Base-by-base conservation (phyloP, 2,329 filamentous ascomycete genomes). In the Hymenoscyphus fraxineus region DNA sequence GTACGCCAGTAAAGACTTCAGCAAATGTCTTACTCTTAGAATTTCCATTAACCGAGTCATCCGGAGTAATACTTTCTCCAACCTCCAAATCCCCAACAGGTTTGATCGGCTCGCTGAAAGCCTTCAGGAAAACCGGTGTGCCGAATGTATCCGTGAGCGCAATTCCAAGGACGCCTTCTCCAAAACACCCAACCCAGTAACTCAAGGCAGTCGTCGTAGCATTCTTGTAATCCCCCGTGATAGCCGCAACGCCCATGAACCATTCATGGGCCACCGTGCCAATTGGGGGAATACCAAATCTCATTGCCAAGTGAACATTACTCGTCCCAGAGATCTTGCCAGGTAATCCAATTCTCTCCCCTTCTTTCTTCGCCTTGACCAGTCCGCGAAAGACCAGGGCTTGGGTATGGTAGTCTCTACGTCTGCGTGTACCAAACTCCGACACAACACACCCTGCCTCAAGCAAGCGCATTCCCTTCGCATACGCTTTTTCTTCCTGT, bases 181-280 rank as follows among this genome's bases (percentile, higher is more conserved):
- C 95, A 75, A 97, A 99, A 66, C 91, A 96, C 61, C 88, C 88
- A 40, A 96, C 85, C 95, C 95, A 99, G 76, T 96, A 92, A 64
- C 87, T 83, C 70, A 99, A 80, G 0, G 92, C 93, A 68, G 89
- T 84, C 76, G 96, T 92, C 44, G 93, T 96, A 2, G 95, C 93
- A 67, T 85, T 82, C 70, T 87, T 84, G 75, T 99, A 99, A 77
- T 97, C 86, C 67, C 92, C 84, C 4, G 89, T 91, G 71, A 97
- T 92, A 47, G 95, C 93, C 0, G 95, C 95, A 67, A 96, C 94
- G 54, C 92, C 93, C 95, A 99, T 99, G 81, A 97, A 98, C 95
- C 95, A 99, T 79, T 99, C 95, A 74, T 99, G 95, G 0, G 95
- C 95, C 1, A 92, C 88, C 0, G 95, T 99, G 5, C 95, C 95